Evolutionary conservation across 2,329 filamentous ascomycete species (phyloP).

Genomic region (Colletotrichum acutatum): DNA sequence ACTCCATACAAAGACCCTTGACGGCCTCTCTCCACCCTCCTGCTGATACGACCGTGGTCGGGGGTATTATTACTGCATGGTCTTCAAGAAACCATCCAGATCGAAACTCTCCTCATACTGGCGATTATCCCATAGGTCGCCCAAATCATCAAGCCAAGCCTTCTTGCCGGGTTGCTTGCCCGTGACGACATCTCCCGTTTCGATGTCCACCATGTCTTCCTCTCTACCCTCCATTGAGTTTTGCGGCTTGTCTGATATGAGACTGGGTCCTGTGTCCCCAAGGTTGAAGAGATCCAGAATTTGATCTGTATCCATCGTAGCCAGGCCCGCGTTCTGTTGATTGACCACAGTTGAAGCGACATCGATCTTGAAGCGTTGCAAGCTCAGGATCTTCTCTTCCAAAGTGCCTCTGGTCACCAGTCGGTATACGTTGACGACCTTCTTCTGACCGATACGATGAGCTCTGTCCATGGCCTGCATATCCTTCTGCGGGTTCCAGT

Average conservation of each 20-base stretch:
- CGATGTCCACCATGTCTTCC: constrained; percentile 92
- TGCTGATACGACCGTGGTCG: neutral
- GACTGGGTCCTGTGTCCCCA: constrained; percentile 77
- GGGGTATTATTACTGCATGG: constrained; percentile 72
- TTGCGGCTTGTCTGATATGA: constrained; percentile 70
- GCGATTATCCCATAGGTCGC: constrained; percentile 95
- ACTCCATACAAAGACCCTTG: constrained; percentile 26
- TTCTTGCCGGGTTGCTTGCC: constrained; percentile 94
- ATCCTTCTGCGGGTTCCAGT: constrained; percentile 99
- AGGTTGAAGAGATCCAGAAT: constrained; percentile 97
- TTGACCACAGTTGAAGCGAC: constrained; percentile 98
- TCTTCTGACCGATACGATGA: constrained; percentile 98
- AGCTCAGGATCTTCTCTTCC: constrained; percentile 97
- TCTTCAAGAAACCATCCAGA: constrained; percentile 93
- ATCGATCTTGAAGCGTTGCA: constrained; percentile 99
- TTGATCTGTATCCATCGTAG: constrained; percentile 98
- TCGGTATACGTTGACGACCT: constrained; percentile 98
- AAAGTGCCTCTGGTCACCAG: constrained; percentile 95
- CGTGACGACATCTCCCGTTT: constrained; percentile 85
- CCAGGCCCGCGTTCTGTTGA: constrained; percentile 95
- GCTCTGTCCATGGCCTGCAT: constrained; percentile 99
- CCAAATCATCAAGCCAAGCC: constrained; percentile 92
- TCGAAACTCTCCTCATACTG: constrained; percentile 99
- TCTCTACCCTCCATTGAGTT: constrained; percentile 71
- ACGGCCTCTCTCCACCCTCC: neutral